Evolutionary conservation across 106 monocot species (phyloP), one percentile per base, ranked within the genome.

Genomic region (Dendrobium chrysotoxum): DNA sequence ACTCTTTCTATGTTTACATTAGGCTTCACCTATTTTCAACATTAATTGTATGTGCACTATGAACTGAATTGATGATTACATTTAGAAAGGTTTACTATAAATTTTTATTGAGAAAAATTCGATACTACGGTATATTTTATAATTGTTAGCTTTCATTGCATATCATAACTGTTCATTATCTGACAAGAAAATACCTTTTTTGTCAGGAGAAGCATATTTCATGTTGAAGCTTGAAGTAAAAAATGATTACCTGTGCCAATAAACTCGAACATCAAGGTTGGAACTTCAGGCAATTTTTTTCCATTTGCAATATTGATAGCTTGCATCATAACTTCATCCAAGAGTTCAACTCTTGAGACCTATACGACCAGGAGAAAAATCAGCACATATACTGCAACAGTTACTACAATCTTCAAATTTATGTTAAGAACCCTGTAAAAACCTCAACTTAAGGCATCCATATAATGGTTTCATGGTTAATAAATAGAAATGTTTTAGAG

Each of bases 221-320:
- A 75, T n/a, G 41, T 41, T 73, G 11, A 75, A 74, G 20, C 12
- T 50, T 50, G 15, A 50, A 50, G 13, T 50, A 50, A 50, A 50
- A 72, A 28, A 72, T 20, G 15, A n/a, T 81, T 88, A 96, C 97
- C 94, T 83, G 97, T 97, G 65, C 96, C 97, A 75, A 94, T 92
- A 79, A 97, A 92, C 86, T 97, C 97, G 86, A 97, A 97, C 94
- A 97, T 97, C 81, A 97, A 86, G 5, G 97, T 97, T 13, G 97
- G 94, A 78, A 86, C 86, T 88, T 97, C 97, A 82, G 97, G 97
- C 57, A 97, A 83, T 76, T 80, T 74, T 87, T 88, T 94, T 26
- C 84, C 97, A 88, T 94, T 97, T 53, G 97, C 97, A 65, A 90
- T 38, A 82, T 97, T 97, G 61, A 94, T 94, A 73, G 97, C 97